Evolutionary conservation across 1,284 basidiomycete species (phyloP), one percentile per base, ranked within the genome.

Genomic region (Sanghuangporus weigelae): DNA sequence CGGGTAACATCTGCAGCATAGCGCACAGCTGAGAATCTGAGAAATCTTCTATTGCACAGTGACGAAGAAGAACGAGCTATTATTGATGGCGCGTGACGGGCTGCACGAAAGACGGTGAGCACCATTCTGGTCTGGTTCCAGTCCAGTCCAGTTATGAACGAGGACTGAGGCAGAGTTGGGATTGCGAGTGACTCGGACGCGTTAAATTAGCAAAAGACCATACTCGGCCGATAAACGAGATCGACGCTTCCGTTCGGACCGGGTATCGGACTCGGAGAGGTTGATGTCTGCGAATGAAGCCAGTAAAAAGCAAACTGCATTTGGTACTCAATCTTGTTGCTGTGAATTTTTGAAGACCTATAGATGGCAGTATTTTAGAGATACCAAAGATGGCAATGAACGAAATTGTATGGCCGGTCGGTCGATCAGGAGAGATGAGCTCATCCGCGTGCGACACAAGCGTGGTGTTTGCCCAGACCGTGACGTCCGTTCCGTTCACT

Each of bases 1-100:
- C 63, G 66, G 36, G 59, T 59, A n/a, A 67, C 63, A 39, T 53
- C 44, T 7, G 48, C 40, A 21, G 56, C 31, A 35, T 46, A 35
- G 14, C 42, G 16, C 8, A 61, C 44, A 23, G 63, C 54, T 57
- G 63, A 57, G 48, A 57, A 16, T 23, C 39, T 39, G 19, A 64
- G 38, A 38, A 57, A 23, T 42, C 48, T 36, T 23, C 48, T 21
- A 2, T 36, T 31, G 11, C 21, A 23, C n/a, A 49, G 11, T 16
- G 36, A 53, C 7, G 54, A 23, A n/a, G 56, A 36, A 11, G 36
- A 26, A 38, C 46, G 40, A 7, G 57, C 14, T 11, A 53, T 19
- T 11, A 53, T 19, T 16, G 49, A 53, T 49, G 61, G 51, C 10
- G 44, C 44, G 8, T 38, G n/a, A 19, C 63, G 59, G 16, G 63